Evolutionary conservation across 2,329 filamentous ascomycete genomes (phyloP), one percentile per base, ranked within the genome.

Genomic region (Neofusicoccum kwambonambiense): DNA sequence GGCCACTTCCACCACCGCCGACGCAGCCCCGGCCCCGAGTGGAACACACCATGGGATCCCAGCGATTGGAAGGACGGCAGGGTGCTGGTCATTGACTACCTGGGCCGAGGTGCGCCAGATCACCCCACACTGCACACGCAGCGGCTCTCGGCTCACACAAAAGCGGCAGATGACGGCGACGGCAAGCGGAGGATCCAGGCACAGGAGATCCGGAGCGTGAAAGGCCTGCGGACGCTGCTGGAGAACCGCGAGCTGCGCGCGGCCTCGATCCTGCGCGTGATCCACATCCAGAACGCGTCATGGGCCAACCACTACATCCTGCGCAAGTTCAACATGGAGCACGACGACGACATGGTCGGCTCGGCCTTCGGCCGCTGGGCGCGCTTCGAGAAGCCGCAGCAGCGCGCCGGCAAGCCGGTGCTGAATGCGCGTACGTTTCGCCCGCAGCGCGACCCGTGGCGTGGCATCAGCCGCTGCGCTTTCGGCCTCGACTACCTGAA

Each of bases 401-500:
- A 78, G 27, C 73, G 82, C 3, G 81, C 81, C n/a, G 81, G 81
- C 19, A 84, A 81, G 66, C 82, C 82, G 0, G 79, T 84, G n/a
- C 74, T 83, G 8, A 81, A 77, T 65, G 83, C 82, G 12, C 81
- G 81, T 67, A 80, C 82, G 9, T 85, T 83, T 73, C 79, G 79
- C 51, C 76, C 79, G 19, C 78, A 82, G 69, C 77, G 79, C 65
- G 82, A 84, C 73, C 82, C 82, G 51, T 82, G 82, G 82, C 73
- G 82, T 57, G 81, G 80, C 41, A 78, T 84, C 22, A 79, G 76
- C 44, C 77, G 82, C 51, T 79, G 81, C 9, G 79, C 80, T 1
- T 85, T 84, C 69, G 82, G 82, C 2, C 68, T 81, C 66, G 83
- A 85, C 69, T 85, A 84, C 70, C 72, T 85, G 66, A 82, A 82